phyloP scores from a whole-genome alignment of 2,329 filamentous ascomycete species.

The Aspergillus neotritici region DNA sequence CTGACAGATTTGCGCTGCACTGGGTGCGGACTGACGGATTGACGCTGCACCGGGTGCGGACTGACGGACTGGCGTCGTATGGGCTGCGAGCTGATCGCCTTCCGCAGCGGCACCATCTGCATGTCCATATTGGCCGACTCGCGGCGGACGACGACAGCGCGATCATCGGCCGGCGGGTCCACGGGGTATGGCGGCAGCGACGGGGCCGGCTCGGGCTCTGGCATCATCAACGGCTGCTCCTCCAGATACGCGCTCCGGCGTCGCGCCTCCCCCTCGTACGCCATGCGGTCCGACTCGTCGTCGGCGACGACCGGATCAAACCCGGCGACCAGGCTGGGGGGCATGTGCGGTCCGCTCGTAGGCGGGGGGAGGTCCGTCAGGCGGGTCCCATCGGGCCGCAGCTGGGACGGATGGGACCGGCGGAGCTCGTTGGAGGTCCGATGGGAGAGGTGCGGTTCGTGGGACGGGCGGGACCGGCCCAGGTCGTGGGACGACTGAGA shows the following conservation, averaged over 20 bases:
- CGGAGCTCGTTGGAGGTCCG: constrained; percentile 17
- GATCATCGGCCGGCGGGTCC: constrained; percentile 22
- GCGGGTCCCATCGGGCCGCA: constrained; percentile 13
- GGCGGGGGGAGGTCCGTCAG: constrained; percentile 22
- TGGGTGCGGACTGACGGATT: constrained; percentile 56
- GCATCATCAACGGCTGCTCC: constrained; percentile 22
- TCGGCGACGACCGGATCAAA: constrained; percentile 31
- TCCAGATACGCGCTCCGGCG: constrained; percentile 24
- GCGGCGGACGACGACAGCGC: constrained; percentile 15
- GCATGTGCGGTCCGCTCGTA: constrained; percentile 28
- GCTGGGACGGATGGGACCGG: constrained; percentile 21
- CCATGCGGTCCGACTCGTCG: constrained; percentile 24
- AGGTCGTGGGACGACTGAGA: constrained; percentile 24
- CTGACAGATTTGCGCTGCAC: constrained; percentile 53
- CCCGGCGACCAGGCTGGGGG: constrained; percentile 39
- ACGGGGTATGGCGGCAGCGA: constrained; percentile 23
- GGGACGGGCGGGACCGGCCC: constrained; percentile 22
- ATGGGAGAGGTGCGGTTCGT: background rate
- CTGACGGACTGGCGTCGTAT: constrained; percentile 53
- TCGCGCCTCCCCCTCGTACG: constrained; percentile 23
- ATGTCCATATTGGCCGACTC: constrained; percentile 27
- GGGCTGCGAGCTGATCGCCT: constrained; percentile 21
- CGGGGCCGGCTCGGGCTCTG: constrained; percentile 17
- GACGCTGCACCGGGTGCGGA: constrained; percentile 48
- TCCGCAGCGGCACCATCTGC: constrained; percentile 18